Evolutionary conservation across 495 filamentous ascomycete genomes (phyloP), one percentile per base, ranked within the genome.

Genomic region (Aspergillus funiculosus): DNA sequence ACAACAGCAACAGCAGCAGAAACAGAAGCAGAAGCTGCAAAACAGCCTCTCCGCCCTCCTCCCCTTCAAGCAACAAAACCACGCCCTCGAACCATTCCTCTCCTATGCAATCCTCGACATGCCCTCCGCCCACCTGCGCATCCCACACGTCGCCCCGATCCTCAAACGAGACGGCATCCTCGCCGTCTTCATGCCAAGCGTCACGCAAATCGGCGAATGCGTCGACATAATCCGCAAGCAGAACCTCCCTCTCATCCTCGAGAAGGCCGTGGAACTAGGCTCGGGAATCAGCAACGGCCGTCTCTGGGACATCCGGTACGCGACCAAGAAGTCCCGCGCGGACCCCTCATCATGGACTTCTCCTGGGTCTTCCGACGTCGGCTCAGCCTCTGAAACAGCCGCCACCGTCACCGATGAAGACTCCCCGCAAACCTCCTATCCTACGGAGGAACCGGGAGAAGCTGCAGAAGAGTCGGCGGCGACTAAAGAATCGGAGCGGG

Each of bases 201-300:
- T 91, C 45, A 87, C 83, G 5, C 87, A 90, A 62, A 85, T 90
- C 45, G 75, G 69, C 26, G 68, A 75, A 1, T 80, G 77, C 39
- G 61, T 87, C 29, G 64, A 75, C 39, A 37, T 64, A 10, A 74
- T 84, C 24, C 76, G 68, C 30, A 51, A 65, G 8, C 52, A 75
- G 14, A 64, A 53, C 13, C 48, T 86, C 30, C 75, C 76, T 1
- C 67, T 87, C 20, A 60, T 74, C 4, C 64, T 82, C 40, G 82
- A 87, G 32, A 68, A 64, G 48, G 78, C 81, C 2, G 52, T 89
- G 11, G 86, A 90, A 59, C 65, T 89, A 13, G 83, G 80, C 0
- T 52, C 61, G 1, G 69, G 67, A 10, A 63, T 77, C 14, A 80
- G 76, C 1, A 71, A 69, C 13, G 80, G 78, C 10, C 72, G 80